A percentile compares a stretch with the other conserved stretches of the same genome.
Conservation (phyloP, 768 basidiomycete genomes). For the Boletellus sp. region DNA sequence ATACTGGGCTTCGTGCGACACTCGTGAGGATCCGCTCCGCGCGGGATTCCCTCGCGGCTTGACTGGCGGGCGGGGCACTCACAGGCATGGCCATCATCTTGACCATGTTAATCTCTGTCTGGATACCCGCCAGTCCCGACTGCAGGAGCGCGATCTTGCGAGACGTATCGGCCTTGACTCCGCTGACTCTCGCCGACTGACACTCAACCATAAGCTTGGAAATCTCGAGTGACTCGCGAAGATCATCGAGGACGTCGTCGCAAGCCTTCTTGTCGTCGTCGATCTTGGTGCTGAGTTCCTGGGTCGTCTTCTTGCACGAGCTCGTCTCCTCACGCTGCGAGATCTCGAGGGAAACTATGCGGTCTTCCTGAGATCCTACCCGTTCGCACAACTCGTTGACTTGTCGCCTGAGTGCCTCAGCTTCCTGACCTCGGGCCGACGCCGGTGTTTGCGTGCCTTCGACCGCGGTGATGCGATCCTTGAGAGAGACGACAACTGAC, state of each 20-base stretch:
- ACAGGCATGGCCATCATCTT: constrained; percentile 3
- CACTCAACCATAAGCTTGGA: constrained; percentile 6
- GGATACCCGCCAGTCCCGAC: constrained; percentile 9
- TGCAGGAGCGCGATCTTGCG: constrained; percentile 17
- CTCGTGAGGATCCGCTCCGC: neutral
- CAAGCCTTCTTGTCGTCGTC: constrained; percentile 3
- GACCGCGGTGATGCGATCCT: constrained; percentile 14
- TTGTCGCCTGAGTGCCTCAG: constrained; percentile 5
- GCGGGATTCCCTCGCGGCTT: constrained; percentile 5
- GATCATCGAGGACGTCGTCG: constrained; percentile 2
- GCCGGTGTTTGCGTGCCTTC: constrained; percentile 3
- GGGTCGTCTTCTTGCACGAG: constrained; percentile 1
- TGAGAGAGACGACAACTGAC: constrained; percentile 14
- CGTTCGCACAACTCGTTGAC: constrained; percentile 7
- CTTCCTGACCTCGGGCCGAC: neutral
- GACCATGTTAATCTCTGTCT: constrained; percentile 6
- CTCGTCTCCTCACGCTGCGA: constrained; percentile 6
- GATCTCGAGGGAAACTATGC: constrained; percentile 6
- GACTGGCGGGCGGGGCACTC: neutral
- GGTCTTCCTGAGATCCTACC: constrained; percentile 12
- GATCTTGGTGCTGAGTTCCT: constrained; percentile 14
- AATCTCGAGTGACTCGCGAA: constrained; percentile 4
- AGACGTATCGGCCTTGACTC: constrained; percentile 14
- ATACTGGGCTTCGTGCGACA: neutral
- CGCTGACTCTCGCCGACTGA: constrained; percentile 13